Evolutionary conservation across 2,329 filamentous ascomycete genomes (phyloP).

Genomic region (Lasiodiplodia citricola): DNA sequence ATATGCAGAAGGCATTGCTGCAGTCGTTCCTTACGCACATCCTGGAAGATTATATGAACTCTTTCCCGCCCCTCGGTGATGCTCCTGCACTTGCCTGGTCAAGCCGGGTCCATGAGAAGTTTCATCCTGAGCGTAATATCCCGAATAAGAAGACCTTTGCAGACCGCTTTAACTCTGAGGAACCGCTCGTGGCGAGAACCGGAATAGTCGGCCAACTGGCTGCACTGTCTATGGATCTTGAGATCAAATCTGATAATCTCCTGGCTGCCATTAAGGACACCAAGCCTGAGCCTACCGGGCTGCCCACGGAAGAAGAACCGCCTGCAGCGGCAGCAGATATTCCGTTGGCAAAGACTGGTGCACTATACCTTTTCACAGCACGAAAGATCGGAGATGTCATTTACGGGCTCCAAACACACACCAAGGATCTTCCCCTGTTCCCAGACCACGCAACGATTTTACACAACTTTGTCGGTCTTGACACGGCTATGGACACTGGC

Average conservation of each 20-base stretch:
- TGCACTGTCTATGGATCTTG: constrained; percentile 66
- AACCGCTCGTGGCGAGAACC: constrained; percentile 65
- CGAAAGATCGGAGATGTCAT: constrained; percentile 56
- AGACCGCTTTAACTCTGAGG: constrained; percentile 68
- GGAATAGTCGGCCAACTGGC: constrained; percentile 74
- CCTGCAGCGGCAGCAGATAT: constrained; percentile 60
- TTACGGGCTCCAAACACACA: constrained; percentile 50
- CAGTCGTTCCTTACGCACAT: constrained; percentile 81
- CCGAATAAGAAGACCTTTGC: constrained; percentile 66
- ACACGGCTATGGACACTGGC: constrained; percentile 47
- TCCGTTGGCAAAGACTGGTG: constrained; percentile 61
- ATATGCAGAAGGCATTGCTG: constrained; percentile 68
- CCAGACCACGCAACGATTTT: constrained; percentile 59
- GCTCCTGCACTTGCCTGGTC: constrained; percentile 57
- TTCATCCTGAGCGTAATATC: constrained; percentile 68
- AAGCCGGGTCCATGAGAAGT: constrained; percentile 69
- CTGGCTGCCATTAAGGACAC: constrained; percentile 50
- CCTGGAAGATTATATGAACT: constrained; percentile 74
- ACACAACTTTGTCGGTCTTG: constrained; percentile 53
- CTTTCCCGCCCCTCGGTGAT: constrained; percentile 50
- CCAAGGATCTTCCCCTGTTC: constrained; percentile 54
- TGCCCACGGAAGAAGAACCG: constrained; percentile 58
- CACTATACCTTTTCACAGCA: constrained; percentile 60
- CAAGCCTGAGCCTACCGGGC: constrained; percentile 46
- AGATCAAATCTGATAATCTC: constrained; percentile 55